Evolutionary conservation across 768 basidiomycete species (phyloP).

Genomic region (Suillus placidus): DNA sequence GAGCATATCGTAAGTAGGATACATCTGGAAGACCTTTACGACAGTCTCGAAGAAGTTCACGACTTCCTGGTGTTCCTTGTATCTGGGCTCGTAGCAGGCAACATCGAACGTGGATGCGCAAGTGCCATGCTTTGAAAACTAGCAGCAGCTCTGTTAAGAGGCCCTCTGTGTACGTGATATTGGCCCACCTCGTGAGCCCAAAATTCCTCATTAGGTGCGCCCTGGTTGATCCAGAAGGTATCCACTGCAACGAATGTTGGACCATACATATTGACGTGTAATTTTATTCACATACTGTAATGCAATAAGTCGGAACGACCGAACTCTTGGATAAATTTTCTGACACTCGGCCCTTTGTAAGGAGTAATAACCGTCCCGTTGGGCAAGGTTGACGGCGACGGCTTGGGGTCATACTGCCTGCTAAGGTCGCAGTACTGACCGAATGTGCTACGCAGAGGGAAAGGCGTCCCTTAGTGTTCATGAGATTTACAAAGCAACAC

Average conservation of each 20-base stretch:
- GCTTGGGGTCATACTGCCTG: slow-evolving; percentile 61
- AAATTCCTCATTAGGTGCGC: slow-evolving; percentile 57
- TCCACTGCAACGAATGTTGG: slow-evolving; percentile 47
- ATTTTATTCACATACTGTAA: slow-evolving; percentile 47
- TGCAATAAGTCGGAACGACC: slow-evolving; percentile 54
- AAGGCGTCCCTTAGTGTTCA: slow-evolving; percentile 6
- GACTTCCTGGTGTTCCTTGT: slow-evolving; percentile 67
- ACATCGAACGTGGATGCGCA: slow-evolving; percentile 79
- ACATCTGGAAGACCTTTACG: slow-evolving; percentile 58
- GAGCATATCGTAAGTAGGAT: slow-evolving; percentile 73
- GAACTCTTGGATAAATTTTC: slow-evolving; percentile 59
- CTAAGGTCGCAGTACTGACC: slow-evolving; percentile 67
- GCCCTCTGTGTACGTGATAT: not conserved
- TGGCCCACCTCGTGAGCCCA: slow-evolving; percentile 70
- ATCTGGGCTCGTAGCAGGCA: slow-evolving; percentile 63
- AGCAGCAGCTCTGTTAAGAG: not conserved
- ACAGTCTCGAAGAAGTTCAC: slow-evolving; percentile 70
- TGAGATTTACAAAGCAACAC: not conserved
- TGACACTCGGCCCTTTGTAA: slow-evolving; percentile 63
- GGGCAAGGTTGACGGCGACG: slow-evolving; percentile 52
- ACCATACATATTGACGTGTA: not conserved
- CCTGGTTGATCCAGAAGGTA: slow-evolving; percentile 72
- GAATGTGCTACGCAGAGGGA: slow-evolving; percentile 47
- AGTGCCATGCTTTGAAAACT: slow-evolving; percentile 75
- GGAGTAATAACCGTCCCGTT: slow-evolving; percentile 55